phyloP scores from a whole-genome alignment of 768 basidiomycete species.

The Russula abietina region DNA sequence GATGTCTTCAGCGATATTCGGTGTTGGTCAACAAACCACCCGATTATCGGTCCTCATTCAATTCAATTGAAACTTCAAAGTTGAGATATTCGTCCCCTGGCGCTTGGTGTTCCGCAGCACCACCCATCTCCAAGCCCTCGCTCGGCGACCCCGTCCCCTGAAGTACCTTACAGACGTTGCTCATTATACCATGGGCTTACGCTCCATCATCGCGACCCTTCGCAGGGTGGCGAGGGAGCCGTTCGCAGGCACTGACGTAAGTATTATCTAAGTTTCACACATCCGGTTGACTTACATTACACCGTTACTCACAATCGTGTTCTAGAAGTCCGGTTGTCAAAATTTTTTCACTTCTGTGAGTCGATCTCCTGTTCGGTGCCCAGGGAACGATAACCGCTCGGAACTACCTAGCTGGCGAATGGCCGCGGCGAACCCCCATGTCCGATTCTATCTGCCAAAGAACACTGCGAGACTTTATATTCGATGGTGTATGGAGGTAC shows the following conservation, averaged over 20 bases:
- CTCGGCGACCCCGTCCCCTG: neutral
- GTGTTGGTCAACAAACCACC: neutral
- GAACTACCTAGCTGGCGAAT: neutral
- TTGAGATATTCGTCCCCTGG: neutral
- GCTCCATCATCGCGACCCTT: neutral
- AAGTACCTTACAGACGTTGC: neutral
- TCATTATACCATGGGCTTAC: neutral
- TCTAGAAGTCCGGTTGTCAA: neutral
- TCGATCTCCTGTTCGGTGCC: neutral
- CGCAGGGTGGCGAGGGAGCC: too few relatives aligned
- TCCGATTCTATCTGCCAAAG: neutral
- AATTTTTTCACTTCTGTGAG: neutral
- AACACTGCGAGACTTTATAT: neutral
- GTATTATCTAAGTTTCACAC: neutral
- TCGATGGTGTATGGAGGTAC: neutral
- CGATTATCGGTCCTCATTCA: neutral
- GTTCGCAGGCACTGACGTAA: neutral
- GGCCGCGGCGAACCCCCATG: slow-evolving; percentile 9
- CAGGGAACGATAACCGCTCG: neutral
- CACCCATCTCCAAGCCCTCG: neutral
- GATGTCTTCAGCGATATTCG: too few relatives aligned
- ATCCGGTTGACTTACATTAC: neutral
- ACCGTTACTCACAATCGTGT: neutral
- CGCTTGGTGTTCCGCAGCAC: neutral
- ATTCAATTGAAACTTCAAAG: neutral